phyloP scores from a whole-genome alignment of 768 basidiomycete genomes.

The Porphyrellus cyaneotinctus region DNA sequence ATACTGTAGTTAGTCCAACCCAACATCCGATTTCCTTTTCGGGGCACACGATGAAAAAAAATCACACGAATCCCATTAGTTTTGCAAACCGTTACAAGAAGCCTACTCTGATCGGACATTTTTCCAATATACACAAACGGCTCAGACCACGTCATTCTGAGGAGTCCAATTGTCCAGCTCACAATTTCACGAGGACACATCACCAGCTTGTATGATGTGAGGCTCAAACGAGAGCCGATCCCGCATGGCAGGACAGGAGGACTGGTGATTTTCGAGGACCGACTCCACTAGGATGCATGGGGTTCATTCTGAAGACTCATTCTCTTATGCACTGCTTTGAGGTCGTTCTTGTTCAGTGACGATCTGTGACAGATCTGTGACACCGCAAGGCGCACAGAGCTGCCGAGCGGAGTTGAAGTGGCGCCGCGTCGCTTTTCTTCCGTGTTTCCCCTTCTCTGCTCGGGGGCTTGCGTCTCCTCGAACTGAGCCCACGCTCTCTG shows the following conservation, averaged over 20 bases:
- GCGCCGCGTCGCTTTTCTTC: too few relatives aligned
- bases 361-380: too few relatives aligned
- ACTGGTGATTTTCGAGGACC: slow-evolving; percentile 86
- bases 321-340: background rate
- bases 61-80: too few relatives aligned
- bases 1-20: too few relatives aligned
- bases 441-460: too few relatives aligned
- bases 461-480: too few relatives aligned
- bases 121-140: slow-evolving; percentile 55
- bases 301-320: slow-evolving; percentile 39
- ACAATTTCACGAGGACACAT: slow-evolving; percentile 82
- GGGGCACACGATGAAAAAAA: too few relatives aligned
- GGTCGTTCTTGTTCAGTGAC: background rate
- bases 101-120: slow-evolving; percentile 1
- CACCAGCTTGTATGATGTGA: slow-evolving; percentile 75
- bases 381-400: too few relatives aligned
- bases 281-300: slow-evolving; percentile 87
- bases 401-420: too few relatives aligned
- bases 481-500: too few relatives aligned
- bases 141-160: slow-evolving; percentile 66
- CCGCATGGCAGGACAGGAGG: slow-evolving; percentile 73
- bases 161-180: slow-evolving; percentile 67
- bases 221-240: slow-evolving; percentile 78
- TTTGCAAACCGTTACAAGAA: too few relatives aligned
- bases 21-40: too few relatives aligned